These are phyloP conservation scores for Periconia macrospinosa DNA, from an alignment of 2,329 filamentous ascomycete genomes.

Conservation along the genomic window DNA sequence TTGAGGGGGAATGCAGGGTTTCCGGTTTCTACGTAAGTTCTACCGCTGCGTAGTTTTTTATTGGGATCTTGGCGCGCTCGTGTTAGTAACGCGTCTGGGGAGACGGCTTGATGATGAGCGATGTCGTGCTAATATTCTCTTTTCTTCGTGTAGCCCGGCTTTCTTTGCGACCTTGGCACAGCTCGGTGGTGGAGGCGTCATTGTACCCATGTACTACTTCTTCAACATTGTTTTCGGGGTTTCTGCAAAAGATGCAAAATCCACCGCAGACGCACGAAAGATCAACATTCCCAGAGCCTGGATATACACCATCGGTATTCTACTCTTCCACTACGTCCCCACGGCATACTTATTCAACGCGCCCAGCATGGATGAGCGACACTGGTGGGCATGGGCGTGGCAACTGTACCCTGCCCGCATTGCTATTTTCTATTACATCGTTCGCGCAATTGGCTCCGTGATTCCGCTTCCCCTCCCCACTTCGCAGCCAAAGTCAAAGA, in stretches of 20 bases:
- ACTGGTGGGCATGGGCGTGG: conserved; percentile 20
- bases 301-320: conserved; percentile 3
- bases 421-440: conserved; percentile 5
- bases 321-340: conserved; percentile 8
- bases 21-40: conserved; percentile 9
- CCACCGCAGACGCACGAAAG: not conserved
- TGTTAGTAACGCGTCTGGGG: too few species aligned
- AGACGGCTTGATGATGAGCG: too few species aligned
- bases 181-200: conserved; percentile 12
- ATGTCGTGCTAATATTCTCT: not conserved
- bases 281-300: conserved; percentile 6
- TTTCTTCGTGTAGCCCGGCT: conserved; percentile 3
- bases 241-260: not conserved
- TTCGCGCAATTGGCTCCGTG: not conserved
- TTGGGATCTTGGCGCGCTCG: not conserved
- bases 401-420: conserved; percentile 14
- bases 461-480: not conserved
- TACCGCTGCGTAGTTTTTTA: too few species aligned
- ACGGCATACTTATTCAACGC: conserved; percentile 6
- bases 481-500: not conserved
- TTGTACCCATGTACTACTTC: conserved; percentile 12
- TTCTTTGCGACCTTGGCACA: conserved; percentile 10
- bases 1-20: conserved; percentile 3
- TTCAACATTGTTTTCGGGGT: conserved; percentile 5
- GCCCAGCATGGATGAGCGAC: conserved; percentile 5